Percentiles rank a stretch among this genome's conserved stretches.
These are phyloP conservation scores for Apiotrichum veenhuisii DNA, from an alignment of 1,284 basidiomycete species.

Conservation along the genomic window DNA sequence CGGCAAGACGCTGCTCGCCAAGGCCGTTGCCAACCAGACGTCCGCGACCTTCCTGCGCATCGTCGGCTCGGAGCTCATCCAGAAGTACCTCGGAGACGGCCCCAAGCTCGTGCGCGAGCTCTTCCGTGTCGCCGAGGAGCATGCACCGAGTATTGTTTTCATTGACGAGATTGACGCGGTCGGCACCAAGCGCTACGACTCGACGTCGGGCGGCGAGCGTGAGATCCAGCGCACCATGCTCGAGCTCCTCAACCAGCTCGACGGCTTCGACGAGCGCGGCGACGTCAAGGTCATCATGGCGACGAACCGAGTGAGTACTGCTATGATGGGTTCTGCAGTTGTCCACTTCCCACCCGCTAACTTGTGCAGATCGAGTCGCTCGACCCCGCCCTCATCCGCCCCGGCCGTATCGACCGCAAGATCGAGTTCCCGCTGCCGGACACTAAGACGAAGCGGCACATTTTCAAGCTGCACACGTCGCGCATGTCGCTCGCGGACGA, in stretches of 20 bases:
- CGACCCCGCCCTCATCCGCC: slow-evolving; percentile 94
- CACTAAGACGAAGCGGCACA: slow-evolving; percentile 94
- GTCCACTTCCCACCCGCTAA: slow-evolving; percentile 49
- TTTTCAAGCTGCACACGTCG: slow-evolving; percentile 94
- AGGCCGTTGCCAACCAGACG: slow-evolving; percentile 98
- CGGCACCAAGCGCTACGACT: slow-evolving; percentile 96
- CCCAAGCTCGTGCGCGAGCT: slow-evolving; percentile 96
- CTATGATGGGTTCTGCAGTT: too few relatives aligned
- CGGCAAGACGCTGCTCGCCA: slow-evolving; percentile 95
- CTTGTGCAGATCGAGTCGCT: slow-evolving; percentile 88
- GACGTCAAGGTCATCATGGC: slow-evolving; percentile 85
- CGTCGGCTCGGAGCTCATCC: slow-evolving; percentile 96
- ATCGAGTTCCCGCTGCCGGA: slow-evolving; percentile 95
- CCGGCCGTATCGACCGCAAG: slow-evolving; percentile 97
- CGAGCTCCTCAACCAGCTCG: slow-evolving; percentile 68
- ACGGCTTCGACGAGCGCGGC: slow-evolving; percentile 97
- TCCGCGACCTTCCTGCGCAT: slow-evolving; percentile 97
- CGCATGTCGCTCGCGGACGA: slow-evolving; percentile 90
- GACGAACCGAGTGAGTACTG: slow-evolving; percentile 46
- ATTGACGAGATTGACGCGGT: slow-evolving; percentile 99
- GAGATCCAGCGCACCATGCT: slow-evolving; percentile 99
- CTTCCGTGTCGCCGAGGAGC: slow-evolving; percentile 95
- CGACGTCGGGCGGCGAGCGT: slow-evolving; percentile 93
- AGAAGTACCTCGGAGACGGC: slow-evolving; percentile 99
- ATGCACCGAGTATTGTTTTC: slow-evolving; percentile 97